Conservation (phyloP, 177 flowering plant species). For the Vitis hybrid region DNA sequence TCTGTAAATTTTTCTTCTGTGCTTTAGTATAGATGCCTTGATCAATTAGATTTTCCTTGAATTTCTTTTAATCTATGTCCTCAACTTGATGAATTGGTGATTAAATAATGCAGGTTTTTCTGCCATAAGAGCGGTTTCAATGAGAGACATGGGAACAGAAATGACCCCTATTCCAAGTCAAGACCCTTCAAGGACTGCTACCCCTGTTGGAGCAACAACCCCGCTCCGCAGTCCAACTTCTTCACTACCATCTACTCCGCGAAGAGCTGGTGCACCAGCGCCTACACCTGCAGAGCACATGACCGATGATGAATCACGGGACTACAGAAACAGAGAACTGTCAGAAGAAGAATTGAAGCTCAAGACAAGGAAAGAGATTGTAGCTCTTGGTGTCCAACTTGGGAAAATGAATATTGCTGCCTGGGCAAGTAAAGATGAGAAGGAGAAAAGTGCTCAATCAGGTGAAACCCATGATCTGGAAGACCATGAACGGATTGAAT, state of each 20-base stretch:
- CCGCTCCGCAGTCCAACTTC: conserved; percentile 84
- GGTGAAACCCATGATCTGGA: conserved; percentile 22
- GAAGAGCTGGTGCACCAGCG: conserved; percentile 46
- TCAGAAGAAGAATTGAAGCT: conserved; percentile 71
- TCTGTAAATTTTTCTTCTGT: too few relatives aligned
- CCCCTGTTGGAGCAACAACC: conserved; percentile 75
- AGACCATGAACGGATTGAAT: conserved; percentile 50
- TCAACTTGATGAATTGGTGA: not conserved
- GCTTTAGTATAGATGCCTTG: not conserved
- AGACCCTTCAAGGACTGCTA: conserved; percentile 86
- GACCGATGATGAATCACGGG: conserved; percentile 35
- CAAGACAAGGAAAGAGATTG: conserved; percentile 81
- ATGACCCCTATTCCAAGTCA: conserved; percentile 89
- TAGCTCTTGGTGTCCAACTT: conserved; percentile 86
- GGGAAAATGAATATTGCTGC: conserved; percentile 96
- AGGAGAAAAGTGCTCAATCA: conserved; percentile 32
- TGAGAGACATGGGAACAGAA: conserved; percentile 96
- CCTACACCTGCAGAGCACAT: conserved; percentile 40
- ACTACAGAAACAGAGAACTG: conserved; percentile 39
- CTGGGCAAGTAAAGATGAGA: conserved; percentile 90
- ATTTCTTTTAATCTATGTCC: not conserved
- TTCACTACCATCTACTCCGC: conserved; percentile 83
- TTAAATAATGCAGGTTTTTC: conserved; percentile 40
- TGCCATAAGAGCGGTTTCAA: conserved; percentile 65
- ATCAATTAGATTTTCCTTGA: not conserved